Base-by-base conservation (phyloP, 192 early-diverging fungal species). In the Coemansia sp. region DNA sequence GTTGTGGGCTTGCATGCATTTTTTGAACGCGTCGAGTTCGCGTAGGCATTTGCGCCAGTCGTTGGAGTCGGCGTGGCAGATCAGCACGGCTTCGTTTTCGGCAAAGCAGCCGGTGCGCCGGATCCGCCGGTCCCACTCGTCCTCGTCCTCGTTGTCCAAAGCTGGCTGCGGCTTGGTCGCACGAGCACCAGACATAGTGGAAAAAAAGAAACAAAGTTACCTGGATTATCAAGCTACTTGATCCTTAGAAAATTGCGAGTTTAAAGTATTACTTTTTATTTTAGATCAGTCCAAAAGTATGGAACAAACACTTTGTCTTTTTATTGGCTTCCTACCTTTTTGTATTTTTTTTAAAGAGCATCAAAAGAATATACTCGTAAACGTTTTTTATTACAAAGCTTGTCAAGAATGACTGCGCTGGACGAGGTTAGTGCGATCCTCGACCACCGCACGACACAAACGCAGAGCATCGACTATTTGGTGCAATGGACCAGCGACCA, bases 31-130 rank as follows among this genome's bases (percentile, higher is more conserved):
- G n/a, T 62, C 26, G 83, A 97, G 85, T 58, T 90, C 89, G 25
- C 71, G 75, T 35, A 78, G 60, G 62, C 94, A 97, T 34, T 79
- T 66, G 32, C 94, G 82, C 90, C 91, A 97, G 72, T 97, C 94
- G 50, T 86, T 82, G 12, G 81, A 90, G 41, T 92, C 89, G 17
- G 81, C 82, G 65, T 90, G 85, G 66, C 94, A 97, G 54, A 90
- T 67, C 46, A 89, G 87, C 32, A 97, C 76, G 2, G 58, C 71
- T 47, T 91, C 87, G 71, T 94, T 91, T 62, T 97, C 83, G 17
- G 75, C 57, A 55, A 67, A 82, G 60, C 94, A 97, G 5, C 94
- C 94, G 12, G 89, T 86, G 25, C 70, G 63, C 34, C 77, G 77
- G 49, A 95, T 92, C 31, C 90, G 83, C 19, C 73, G 73, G 55